phyloP scores from a whole-genome alignment of 495 filamentous ascomycete species.

The Talaromyces stipitatus region DNA sequence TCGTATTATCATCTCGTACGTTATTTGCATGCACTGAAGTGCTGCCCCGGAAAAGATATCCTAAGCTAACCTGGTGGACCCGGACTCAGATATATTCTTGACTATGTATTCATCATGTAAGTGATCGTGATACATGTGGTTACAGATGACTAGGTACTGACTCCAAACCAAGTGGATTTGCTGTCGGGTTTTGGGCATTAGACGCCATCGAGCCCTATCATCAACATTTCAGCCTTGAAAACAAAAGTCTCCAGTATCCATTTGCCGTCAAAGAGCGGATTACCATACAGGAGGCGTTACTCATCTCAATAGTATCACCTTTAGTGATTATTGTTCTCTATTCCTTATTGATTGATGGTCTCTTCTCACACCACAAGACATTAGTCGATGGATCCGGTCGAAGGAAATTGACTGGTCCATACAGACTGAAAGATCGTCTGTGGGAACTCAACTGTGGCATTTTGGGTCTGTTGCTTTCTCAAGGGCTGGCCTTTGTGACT shows the following conservation, averaged over 20 bases:
- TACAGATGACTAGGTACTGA: neutral
- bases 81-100: slow-evolving; percentile 50
- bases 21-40: slow-evolving; percentile 2
- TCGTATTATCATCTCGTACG: slow-evolving; percentile 47
- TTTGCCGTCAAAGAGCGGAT: slow-evolving; percentile 69
- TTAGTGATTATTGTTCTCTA: slow-evolving; percentile 61
- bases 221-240: slow-evolving; percentile 50
- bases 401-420: slow-evolving; percentile 54
- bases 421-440: slow-evolving; percentile 56
- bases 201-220: slow-evolving; percentile 49
- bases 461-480: slow-evolving; percentile 61
- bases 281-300: slow-evolving; percentile 46
- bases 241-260: slow-evolving; percentile 62
- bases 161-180: slow-evolving; percentile 27
- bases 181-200: slow-evolving; percentile 45
- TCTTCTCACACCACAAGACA: slow-evolving; percentile 56
- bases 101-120: slow-evolving; percentile 61
- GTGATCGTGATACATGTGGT: slow-evolving; percentile 32
- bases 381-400: slow-evolving; percentile 20
- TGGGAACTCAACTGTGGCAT: slow-evolving; percentile 83
- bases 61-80: neutral
- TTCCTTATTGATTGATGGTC: slow-evolving; percentile 63
- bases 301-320: slow-evolving; percentile 52
- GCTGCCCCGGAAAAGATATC: too few species aligned
- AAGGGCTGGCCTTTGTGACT: slow-evolving; percentile 63